Conservation (phyloP, 306 rosid genomes). For the Quercus cerris region DNA sequence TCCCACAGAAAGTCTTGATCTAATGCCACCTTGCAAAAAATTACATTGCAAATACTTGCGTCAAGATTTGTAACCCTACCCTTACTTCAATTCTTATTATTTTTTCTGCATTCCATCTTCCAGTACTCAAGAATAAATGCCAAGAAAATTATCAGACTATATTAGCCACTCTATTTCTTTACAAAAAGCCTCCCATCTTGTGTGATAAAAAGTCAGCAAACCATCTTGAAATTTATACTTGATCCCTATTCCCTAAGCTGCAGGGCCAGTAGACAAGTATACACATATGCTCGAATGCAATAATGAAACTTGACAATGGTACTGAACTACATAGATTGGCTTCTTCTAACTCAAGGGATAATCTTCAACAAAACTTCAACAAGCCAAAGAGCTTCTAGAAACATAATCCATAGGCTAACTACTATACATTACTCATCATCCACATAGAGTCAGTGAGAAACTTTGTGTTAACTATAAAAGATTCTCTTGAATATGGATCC, state of each 20-base stretch:
- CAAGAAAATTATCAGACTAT: neutral
- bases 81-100: neutral
- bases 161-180: neutral
- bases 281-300: neutral
- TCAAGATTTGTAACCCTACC: neutral
- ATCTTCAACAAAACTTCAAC: neutral
- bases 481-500: neutral
- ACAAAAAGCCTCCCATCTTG: neutral
- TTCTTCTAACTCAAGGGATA: neutral
- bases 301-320: neutral
- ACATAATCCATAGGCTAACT: neutral
- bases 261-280: neutral
- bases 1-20: slow-evolving; percentile 3
- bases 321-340: neutral
- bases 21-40: neutral
- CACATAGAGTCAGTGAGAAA: neutral
- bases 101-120: neutral
- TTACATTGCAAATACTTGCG: neutral
- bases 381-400: neutral
- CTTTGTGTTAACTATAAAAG: neutral
- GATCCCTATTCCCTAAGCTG: neutral
- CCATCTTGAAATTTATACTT: neutral
- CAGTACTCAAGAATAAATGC: slow-evolving; percentile 5
- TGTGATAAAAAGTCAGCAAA: neutral
- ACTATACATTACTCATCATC: neutral